Conservation (phyloP, 495 filamentous ascomycete species). For the Penicillium turbatum region DNA sequence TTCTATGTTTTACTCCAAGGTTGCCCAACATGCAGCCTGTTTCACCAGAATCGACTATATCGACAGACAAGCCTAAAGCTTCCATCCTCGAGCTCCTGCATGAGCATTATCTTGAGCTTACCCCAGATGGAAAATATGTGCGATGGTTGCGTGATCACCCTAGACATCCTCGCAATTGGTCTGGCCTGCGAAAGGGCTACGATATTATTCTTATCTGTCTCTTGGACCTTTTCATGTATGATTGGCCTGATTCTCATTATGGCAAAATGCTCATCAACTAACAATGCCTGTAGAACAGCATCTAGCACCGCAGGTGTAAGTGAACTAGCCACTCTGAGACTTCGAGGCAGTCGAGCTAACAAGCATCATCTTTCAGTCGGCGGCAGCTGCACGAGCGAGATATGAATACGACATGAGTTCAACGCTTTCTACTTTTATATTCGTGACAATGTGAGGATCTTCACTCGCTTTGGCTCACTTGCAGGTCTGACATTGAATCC, state of each 20-base stretch:
- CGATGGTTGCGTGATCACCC: constrained; percentile 35
- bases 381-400: constrained; percentile 31
- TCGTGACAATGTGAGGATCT: constrained; percentile 33
- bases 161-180: constrained; percentile 43
- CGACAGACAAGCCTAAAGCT: constrained; percentile 15
- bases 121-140: constrained; percentile 34
- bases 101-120: constrained; percentile 28
- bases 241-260: neutral
- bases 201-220: constrained; percentile 34
- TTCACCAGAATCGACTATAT: constrained; percentile 1
- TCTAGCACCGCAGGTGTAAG: constrained; percentile 41
- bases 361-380: constrained; percentile 17
- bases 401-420: constrained; percentile 28
- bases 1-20: neutral
- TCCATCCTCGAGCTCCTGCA: constrained; percentile 16
- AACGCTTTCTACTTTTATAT: constrained; percentile 36
- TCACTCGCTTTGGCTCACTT: neutral
- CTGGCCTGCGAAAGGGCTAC: constrained; percentile 29
- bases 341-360: neutral
- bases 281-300: constrained; percentile 29
- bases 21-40: constrained; percentile 13
- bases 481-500: neutral
- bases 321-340: neutral
- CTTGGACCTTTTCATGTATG: constrained; percentile 43
- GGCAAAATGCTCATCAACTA: neutral